Percentiles rank a stretch among this genome's conserved stretches.
Conservation (phyloP, 2,329 filamentous ascomycete genomes). For the Diaporthe sp. region DNA sequence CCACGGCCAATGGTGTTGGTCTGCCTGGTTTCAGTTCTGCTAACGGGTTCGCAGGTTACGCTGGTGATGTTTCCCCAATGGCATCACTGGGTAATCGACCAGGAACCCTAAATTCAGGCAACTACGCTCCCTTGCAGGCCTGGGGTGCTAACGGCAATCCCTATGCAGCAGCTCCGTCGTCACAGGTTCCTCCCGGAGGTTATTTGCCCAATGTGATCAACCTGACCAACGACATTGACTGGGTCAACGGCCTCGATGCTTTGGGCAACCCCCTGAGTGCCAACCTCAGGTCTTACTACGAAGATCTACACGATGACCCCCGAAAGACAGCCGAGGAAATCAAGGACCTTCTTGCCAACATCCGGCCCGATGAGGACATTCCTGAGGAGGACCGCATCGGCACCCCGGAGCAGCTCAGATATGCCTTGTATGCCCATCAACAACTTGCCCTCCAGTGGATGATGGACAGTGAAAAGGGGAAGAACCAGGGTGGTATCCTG, state of each 20-base stretch:
- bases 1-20: neutral
- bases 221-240: slow-evolving; percentile 56
- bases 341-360: slow-evolving; percentile 78
- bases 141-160: slow-evolving; percentile 14
- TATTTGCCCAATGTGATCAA: slow-evolving; percentile 54
- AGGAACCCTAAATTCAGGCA: slow-evolving; percentile 42
- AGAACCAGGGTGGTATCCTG: slow-evolving; percentile 83
- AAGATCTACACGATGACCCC: slow-evolving; percentile 55
- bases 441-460: slow-evolving; percentile 84
- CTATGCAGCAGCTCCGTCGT: neutral
- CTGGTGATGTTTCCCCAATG: neutral
- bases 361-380: slow-evolving; percentile 78
- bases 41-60: slow-evolving; percentile 16
- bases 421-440: slow-evolving; percentile 84
- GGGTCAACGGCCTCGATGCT: slow-evolving; percentile 51
- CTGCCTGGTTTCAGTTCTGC: slow-evolving; percentile 2
- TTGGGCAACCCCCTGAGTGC: slow-evolving; percentile 54
- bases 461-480: slow-evolving; percentile 78
- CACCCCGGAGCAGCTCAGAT: slow-evolving; percentile 78
- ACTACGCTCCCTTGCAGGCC: slow-evolving; percentile 39
- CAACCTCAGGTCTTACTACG: slow-evolving; percentile 51
- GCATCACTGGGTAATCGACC: slow-evolving; percentile 38
- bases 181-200: slow-evolving; percentile 37
- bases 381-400: slow-evolving; percentile 73
- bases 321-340: slow-evolving; percentile 72